Evolutionary conservation across 2,329 filamentous ascomycete genomes (phyloP), one percentile per base, ranked within the genome.

Genomic region (Didymella pomorum): DNA sequence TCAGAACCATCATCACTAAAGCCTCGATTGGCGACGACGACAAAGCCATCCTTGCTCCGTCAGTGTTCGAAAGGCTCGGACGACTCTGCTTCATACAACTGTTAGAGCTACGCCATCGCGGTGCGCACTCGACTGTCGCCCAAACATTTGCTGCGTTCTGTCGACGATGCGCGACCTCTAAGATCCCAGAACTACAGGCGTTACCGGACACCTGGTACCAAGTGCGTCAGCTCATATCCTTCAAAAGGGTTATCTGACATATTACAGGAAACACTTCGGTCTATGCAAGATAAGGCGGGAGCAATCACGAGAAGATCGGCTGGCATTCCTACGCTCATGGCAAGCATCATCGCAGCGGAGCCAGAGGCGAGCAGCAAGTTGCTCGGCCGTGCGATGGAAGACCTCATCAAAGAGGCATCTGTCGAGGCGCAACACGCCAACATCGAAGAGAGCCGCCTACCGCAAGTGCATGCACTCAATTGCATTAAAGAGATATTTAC

Each of bases 401-500:
- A 87, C 31, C 81, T 93, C 4, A 84, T 86, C 59, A 73, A 76
- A 3, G 87, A 91, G 52, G 86, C 88, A 6, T 76, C 81, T 23
- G 76, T 79, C 21, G 81, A 85, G 48, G 84, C 84, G 3, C 78
- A 74, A 10, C 80, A 84, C 28, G 84, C 84, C 2, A 89, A 80
- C 12, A 80, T 81, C 11, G 79, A 81, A 60, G 80, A 84, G 47
- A 78, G 83, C 28, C 82, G 90, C 39, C 79, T 98, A 4, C 90
- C 93, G 0, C 94, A 99, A 76, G 95, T 99, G 0, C 95, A 99
- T 75, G 93, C 95, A 0, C 85, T 97, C 72, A 99, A 99, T 73
- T 97, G 91, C 60, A 80, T 99, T 56, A 95, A 95, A 72, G 93
- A 96, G 64, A 89, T 97, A 2, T 95, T 97, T 76, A 94, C 91